A percentile compares a stretch with the other conserved stretches of the same genome.
Conservation (phyloP, 352 stramenopile genomes). For the Elongisporangium anandrum region DNA sequence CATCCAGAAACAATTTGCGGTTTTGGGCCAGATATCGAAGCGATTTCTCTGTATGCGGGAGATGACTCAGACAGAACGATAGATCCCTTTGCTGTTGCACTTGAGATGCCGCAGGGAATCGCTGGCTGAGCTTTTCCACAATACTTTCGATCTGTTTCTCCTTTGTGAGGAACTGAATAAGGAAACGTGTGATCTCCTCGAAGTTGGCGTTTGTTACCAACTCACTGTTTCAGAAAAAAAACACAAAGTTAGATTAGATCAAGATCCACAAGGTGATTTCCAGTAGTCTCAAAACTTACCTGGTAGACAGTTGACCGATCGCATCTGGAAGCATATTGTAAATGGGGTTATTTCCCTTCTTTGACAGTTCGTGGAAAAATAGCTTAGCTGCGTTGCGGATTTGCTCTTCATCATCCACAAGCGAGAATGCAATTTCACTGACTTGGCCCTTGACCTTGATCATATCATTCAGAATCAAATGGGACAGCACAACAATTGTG, state of each 20-base stretch:
- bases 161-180: conserved; percentile 97
- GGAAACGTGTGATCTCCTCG: conserved; percentile 92
- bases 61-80: conserved; percentile 92
- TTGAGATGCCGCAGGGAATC: conserved; percentile 85
- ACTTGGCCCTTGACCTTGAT: conserved; percentile 98
- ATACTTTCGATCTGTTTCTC: conserved; percentile 89
- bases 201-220: conserved; percentile 89
- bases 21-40: conserved; percentile 91
- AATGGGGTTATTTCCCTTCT: conserved; percentile 96
- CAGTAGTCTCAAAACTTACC: conserved; percentile 20
- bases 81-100: conserved; percentile 81
- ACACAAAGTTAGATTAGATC: conserved; percentile 4
- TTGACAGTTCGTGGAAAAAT: conserved; percentile 97
- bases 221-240: conserved; percentile 24
- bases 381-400: conserved; percentile 93
- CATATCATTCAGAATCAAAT: conserved; percentile 99
- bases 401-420: conserved; percentile 90
- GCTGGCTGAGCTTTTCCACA: conserved; percentile 91
- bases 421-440: conserved; percentile 93
- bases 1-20: conserved; percentile 87
- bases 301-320: conserved; percentile 89
- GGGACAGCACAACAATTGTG: conserved; percentile 96
- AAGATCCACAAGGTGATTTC: not conserved
- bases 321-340: conserved; percentile 99
- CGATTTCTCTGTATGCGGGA: conserved; percentile 93